These are phyloP conservation scores for Lomentospora prolificans DNA, from an alignment of 2,329 filamentous ascomycete species.

Conservation along the genomic window DNA sequence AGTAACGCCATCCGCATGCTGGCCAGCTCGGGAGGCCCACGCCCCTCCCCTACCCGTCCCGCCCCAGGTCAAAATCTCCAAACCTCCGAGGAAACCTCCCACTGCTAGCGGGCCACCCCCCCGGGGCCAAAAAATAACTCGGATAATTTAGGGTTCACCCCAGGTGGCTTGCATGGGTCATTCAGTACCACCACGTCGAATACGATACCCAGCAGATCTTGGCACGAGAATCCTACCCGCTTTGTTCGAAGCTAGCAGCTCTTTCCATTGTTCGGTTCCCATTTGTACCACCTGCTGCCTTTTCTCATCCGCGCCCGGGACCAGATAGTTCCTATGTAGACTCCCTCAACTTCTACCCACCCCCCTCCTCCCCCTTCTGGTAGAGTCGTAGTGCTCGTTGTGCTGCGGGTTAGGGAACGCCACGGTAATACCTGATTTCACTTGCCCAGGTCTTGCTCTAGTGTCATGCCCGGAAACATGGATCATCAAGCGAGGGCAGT, in stretches of 20 bases:
- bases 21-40: too few relatives aligned
- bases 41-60: too few relatives aligned
- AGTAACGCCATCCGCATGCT: not conserved
- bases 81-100: not conserved
- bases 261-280: not conserved
- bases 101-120: not conserved
- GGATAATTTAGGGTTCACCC: not conserved
- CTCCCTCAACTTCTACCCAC: not conserved
- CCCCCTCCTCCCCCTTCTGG: not conserved
- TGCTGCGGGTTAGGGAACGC: too few relatives aligned
- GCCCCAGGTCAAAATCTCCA: too few relatives aligned
- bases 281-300: not conserved
- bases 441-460: not conserved
- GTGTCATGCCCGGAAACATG: not conserved
- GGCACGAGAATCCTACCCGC: not conserved
- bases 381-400: not conserved
- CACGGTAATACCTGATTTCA: too few relatives aligned
- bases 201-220: not conserved
- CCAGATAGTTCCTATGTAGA: not conserved
- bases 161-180: not conserved
- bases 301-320: not conserved
- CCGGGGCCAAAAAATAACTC: not conserved
- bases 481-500: not conserved
- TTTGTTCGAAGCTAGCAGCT: not conserved
- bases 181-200: conserved; percentile 2